Conservation (phyloP, 2,329 filamentous ascomycete genomes). For the Alternaria solani region DNA sequence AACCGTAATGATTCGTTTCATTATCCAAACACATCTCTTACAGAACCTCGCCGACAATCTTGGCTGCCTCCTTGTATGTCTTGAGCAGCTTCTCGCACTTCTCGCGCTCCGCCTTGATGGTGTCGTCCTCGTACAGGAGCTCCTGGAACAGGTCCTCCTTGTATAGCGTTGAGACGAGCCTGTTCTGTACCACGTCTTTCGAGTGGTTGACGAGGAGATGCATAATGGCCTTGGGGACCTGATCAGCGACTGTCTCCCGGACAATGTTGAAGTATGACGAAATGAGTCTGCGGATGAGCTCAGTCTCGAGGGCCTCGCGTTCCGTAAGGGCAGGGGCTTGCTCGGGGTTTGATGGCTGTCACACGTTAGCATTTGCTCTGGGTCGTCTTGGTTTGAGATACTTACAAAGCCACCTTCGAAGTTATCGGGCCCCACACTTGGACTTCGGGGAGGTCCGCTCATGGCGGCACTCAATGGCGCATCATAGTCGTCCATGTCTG, state of each 20-base stretch:
- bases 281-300: slow-evolving; percentile 94
- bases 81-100: slow-evolving; percentile 96
- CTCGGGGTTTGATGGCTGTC: slow-evolving; percentile 52
- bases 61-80: slow-evolving; percentile 96
- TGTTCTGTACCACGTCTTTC: slow-evolving; percentile 97
- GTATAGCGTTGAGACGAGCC: slow-evolving; percentile 94
- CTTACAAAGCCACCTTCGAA: slow-evolving; percentile 68
- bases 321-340: slow-evolving; percentile 91
- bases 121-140: slow-evolving; percentile 95
- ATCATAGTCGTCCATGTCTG: slow-evolving; percentile 55
- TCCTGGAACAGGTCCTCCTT: slow-evolving; percentile 91
- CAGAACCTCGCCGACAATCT: slow-evolving; percentile 93
- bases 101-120: slow-evolving; percentile 95
- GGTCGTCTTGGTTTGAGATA: slow-evolving; percentile 20
- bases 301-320: slow-evolving; percentile 95
- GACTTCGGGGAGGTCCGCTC: slow-evolving; percentile 14
- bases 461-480: slow-evolving; percentile 45
- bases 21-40: slow-evolving; percentile 31
- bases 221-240: slow-evolving; percentile 99
- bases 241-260: slow-evolving; percentile 96
- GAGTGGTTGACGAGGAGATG: slow-evolving; percentile 97
- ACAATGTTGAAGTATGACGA: slow-evolving; percentile 99
- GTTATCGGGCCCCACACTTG: slow-evolving; percentile 10
- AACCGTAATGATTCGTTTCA: slow-evolving; percentile 17
- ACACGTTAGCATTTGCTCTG: slow-evolving; percentile 26